These are phyloP conservation scores for Aureobasidium sp. DNA, from an alignment of 2,329 filamentous ascomycete species.

Conservation along the genomic window DNA sequence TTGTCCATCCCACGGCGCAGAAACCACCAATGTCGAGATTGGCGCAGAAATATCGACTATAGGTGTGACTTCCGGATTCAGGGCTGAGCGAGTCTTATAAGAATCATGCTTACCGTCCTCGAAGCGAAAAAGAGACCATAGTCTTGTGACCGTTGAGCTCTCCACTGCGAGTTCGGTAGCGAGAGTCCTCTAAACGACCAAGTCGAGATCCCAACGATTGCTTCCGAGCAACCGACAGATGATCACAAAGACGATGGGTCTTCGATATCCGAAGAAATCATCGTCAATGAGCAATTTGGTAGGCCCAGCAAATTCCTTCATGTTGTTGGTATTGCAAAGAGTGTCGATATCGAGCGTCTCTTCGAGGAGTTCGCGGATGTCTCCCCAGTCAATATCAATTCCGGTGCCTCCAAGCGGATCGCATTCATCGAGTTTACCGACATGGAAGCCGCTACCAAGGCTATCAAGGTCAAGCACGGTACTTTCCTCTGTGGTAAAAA, in stretches of 20 bases:
- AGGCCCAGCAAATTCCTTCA: not conserved
- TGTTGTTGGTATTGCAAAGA: not conserved
- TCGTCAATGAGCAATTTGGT: not conserved
- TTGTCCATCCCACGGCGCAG: too few species aligned
- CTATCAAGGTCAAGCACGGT: not conserved
- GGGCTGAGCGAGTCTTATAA: not conserved
- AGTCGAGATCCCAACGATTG: not conserved
- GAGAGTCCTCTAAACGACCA: not conserved
- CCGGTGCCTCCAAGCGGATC: not conserved
- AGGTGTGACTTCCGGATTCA: not conserved
- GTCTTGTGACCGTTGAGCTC: not conserved
- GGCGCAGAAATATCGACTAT: too few species aligned
- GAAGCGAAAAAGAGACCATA: not conserved
- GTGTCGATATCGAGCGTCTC: not conserved
- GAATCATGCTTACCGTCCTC: not conserved
- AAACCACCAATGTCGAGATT: not conserved
- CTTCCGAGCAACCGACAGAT: not conserved
- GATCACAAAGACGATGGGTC: not conserved
- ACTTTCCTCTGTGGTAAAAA: not conserved
- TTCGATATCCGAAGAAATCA: too few species aligned
- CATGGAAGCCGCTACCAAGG: not conserved
- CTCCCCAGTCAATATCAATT: not conserved
- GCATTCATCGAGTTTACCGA: not conserved
- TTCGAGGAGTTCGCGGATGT: not conserved
- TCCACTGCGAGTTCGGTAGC: not conserved